Base-by-base conservation (phyloP, 2,329 filamentous ascomycete species). In the Apiospora hydei region DNA sequence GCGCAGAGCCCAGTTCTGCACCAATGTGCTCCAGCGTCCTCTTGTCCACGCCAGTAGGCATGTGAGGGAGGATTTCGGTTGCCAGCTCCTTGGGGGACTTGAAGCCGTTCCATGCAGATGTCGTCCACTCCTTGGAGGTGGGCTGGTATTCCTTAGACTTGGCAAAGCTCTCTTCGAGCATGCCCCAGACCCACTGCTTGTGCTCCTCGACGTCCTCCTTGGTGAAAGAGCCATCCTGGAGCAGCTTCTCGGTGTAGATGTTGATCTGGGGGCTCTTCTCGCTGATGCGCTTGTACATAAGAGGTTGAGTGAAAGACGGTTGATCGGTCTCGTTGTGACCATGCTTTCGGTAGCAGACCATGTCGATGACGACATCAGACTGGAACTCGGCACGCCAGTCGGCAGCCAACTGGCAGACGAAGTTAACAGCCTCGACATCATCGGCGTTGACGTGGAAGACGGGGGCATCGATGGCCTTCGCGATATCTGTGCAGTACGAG, bases 271-370 rank as follows among this genome's bases (percentile, higher is more conserved):
- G 91, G 75, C 92, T 89, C 83, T 98, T 94, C 73, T 92, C 88
- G 77, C 91, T 90, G 81, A 99, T 98, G 80, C 93, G 94, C 91
- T 98, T 98, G 90, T 99, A 99, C 96, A 99, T 99, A 77, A 98
- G 87, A 53, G 96, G 96, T 83, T 99, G 96, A n/a, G 96, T 99
- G 88, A 99, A 99, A 53, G 96, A 98, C 67, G 96, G 96, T 88
- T 99, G 96, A 82, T 99, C 96, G 14, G 96, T 99, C 88, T 99
- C 96, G 86, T 99, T 99, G 91, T 99, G 96, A 74, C 96, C 96
- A 83, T 98, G 92, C 87, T 98, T 99, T 81, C 96, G 93, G 89
- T 99, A 99, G 89, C 96, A 99, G 81, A 98, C 95, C 79, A 99
- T 91, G 83, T 99, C 96, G 80, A 99, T 94, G 77, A 99, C 95